Conservation (phyloP, 2,329 filamentous ascomycete species). For the Ophiostoma novo-ulmi region DNA sequence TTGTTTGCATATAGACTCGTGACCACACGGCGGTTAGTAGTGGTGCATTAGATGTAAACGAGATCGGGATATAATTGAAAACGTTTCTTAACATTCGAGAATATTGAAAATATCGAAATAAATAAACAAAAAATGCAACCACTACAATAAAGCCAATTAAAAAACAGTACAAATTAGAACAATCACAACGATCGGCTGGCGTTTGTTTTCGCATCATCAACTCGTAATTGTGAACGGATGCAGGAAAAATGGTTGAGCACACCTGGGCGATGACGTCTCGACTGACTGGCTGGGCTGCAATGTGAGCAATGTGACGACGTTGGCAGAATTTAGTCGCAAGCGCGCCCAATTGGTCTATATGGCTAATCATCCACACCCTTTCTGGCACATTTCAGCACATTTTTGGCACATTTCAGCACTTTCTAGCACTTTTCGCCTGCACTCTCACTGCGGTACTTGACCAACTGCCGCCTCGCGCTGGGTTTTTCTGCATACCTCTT, state of each 20-base stretch:
- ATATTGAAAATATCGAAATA: background rate
- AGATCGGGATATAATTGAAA: too few species aligned
- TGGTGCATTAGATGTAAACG: background rate
- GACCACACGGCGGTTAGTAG: background rate
- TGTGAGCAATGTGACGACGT: conserved; percentile 4
- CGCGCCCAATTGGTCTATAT: background rate
- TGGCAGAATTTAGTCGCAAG: background rate
- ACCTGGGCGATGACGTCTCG: conserved; percentile 4
- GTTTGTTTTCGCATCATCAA: background rate
- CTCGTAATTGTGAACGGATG: background rate
- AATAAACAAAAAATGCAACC: conserved; percentile 1
- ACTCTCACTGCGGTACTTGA: background rate
- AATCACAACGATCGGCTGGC: background rate
- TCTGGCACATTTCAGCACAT: background rate
- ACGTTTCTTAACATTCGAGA: background rate
- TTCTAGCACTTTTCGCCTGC: background rate
- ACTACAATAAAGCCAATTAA: background rate
- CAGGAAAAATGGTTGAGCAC: background rate
- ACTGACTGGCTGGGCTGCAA: conserved; percentile 4
- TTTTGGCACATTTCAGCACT: background rate
- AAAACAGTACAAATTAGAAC: background rate
- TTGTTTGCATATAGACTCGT: conserved; percentile 4
- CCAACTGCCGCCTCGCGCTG: conserved; percentile 4
- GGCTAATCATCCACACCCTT: background rate
- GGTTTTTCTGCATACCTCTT: background rate